Percentiles rank a stretch among this genome's conserved stretches.
Conservation (phyloP, 139 green algal species). For the Yamagishiella unicocca region DNA sequence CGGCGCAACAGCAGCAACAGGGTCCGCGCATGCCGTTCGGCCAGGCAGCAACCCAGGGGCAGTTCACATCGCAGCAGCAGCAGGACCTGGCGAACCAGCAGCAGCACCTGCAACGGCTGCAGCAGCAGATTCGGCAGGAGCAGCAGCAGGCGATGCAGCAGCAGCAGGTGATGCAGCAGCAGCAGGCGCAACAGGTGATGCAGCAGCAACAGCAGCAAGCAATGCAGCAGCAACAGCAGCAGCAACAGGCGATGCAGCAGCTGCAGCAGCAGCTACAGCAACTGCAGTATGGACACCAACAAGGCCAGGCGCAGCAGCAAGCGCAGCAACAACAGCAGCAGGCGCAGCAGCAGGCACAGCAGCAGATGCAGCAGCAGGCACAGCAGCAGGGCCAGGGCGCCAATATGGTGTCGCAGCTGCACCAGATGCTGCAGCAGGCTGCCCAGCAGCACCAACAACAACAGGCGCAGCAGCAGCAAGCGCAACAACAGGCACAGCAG, state of each 20-base stretch:
- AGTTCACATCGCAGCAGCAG: neutral
- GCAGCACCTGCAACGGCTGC: neutral
- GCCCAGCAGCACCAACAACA: neutral
- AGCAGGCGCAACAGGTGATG: neutral
- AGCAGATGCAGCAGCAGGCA: neutral
- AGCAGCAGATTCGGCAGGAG: neutral
- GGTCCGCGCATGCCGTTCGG: neutral
- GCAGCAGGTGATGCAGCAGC: neutral
- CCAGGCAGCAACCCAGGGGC: neutral
- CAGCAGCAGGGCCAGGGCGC: neutral
- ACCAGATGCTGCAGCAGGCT: neutral
- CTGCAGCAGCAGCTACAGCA: constrained; percentile 18
- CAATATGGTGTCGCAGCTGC: constrained; percentile 2
- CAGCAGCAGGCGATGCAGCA: neutral
- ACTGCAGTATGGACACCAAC: neutral
- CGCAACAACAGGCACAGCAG: constrained; percentile 11
- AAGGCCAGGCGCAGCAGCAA: neutral
- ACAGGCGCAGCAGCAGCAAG: constrained; percentile 21
- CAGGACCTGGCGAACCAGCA: neutral
- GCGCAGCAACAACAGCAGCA: neutral
- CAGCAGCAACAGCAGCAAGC: neutral
- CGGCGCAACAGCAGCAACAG: neutral
- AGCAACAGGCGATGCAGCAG: neutral
- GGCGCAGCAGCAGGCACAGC: constrained; percentile 13
- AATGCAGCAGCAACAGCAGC: neutral